Base-by-base conservation (phyloP, 148 eudicot species). In the Oxyria digyna region DNA sequence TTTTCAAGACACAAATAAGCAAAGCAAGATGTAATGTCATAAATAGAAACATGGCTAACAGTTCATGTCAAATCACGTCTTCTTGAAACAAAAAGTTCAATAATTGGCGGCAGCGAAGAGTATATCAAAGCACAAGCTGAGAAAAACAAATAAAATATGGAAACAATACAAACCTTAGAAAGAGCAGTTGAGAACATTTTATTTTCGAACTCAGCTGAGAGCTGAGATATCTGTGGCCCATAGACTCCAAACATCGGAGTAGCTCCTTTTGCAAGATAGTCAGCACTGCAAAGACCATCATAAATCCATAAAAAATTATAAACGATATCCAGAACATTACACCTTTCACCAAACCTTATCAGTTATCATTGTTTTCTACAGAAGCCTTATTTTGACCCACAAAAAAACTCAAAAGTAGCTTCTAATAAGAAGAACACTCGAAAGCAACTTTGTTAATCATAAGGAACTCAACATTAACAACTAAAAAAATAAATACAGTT, bases 161-260 rank as follows among this genome's bases (percentile, higher is more conserved):
- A 26, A 42, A 64, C 6, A 24, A 33, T 68, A 14, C 67, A 49
- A 68, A 82, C 86, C 83, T 75, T 62, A 35, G 81, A 78, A 38
- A 27, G 42, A 59, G 79, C 83, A 62, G 62, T 69, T 63, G 7
- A 32, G 62, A 73, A 73, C 11, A 79, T 62, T 66, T 63, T 78
- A 57, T 41, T 41, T 70, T 79, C 79, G 71, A 79, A 63, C 55
- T 46, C 41, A 12, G 42, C 45, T 62, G 80, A 67, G 71, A 71
- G 71, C 42, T 24, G 55, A 69, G 65, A 23, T 41, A 75, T 66
- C 62, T 32, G 20, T 40, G 17, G 46, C 23, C 52, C 52, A 20
- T 46, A 46, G 23, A 46, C 20, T 59, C 31, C 40, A 52, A 66
- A 65, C 29, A 48, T 50, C 12, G 41, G 14, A 26, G 71, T 43